Evolutionary conservation across 179 eudicot species (phyloP).

Genomic region (Dionaea muscipula): DNA sequence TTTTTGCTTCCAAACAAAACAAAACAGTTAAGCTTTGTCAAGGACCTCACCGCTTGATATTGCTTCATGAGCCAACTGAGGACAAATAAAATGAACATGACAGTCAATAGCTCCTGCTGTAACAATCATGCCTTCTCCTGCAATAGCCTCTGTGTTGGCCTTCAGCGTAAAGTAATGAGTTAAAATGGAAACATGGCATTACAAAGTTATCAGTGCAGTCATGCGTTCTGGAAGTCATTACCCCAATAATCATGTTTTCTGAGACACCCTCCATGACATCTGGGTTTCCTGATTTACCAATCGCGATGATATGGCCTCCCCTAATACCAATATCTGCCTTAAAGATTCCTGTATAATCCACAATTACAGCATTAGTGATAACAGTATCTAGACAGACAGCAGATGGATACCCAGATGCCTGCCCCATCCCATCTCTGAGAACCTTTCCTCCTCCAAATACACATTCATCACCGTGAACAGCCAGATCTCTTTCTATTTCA

Average conservation of each 20-base stretch:
- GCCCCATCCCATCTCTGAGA: constrained; percentile 92
- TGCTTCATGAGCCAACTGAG: constrained; percentile 82
- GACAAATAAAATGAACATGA: constrained; percentile 95
- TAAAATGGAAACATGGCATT: neutral
- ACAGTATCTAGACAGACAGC: constrained; percentile 71
- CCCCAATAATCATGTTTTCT: constrained; percentile 64
- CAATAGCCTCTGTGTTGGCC: constrained; percentile 89
- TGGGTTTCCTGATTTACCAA: constrained; percentile 94
- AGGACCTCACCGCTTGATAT: constrained; percentile 75
- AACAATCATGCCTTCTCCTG: constrained; percentile 87
- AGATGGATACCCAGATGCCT: constrained; percentile 61
- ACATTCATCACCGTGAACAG: constrained; percentile 82
- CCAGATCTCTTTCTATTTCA: constrained; percentile 72
- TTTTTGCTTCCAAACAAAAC: no score
- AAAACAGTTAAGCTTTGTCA: no score
- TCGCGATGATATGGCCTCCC: constrained; percentile 50
- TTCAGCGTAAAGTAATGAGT: constrained; percentile 12
- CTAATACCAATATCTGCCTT: constrained; percentile 93
- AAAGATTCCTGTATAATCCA: constrained; percentile 79
- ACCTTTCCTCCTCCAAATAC: constrained; percentile 98
- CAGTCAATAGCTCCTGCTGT: constrained; percentile 97
- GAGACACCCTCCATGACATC: constrained; percentile 72
- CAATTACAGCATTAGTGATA: constrained; percentile 77
- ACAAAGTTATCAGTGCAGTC: neutral
- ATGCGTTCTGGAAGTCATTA: constrained; percentile 17